A percentile compares a stretch with the other conserved stretches of the same genome.
Conservation (phyloP, 73 alveolate genomes). For the Paramecium tetraurelia region DNA sequence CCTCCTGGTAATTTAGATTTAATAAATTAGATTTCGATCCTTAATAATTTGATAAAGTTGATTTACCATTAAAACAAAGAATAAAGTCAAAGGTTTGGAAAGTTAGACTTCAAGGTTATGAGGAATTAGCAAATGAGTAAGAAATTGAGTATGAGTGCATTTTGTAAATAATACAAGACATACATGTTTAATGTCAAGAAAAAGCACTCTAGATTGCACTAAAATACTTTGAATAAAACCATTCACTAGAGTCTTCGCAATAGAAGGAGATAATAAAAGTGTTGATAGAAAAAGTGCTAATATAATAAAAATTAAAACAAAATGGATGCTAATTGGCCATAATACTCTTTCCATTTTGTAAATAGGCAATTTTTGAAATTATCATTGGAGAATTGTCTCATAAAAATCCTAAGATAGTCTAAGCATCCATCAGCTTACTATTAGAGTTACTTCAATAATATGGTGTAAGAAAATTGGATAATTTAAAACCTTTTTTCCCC, state of each 20-base stretch:
- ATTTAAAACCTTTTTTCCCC: constrained; percentile 29
- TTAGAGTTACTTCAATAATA: not conserved
- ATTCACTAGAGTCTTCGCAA: not conserved
- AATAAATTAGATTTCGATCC: constrained; percentile 24
- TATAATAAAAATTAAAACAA: not conserved
- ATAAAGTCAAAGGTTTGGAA: not conserved
- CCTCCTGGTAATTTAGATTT: not conserved
- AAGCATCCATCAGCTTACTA: not conserved
- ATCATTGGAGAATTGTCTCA: not conserved
- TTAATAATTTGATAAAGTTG: not conserved
- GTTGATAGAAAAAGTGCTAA: not conserved
- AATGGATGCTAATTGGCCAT: not conserved
- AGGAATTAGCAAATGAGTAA: not conserved
- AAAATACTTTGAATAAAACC: not conserved
- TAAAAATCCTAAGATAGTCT: constrained; percentile 3
- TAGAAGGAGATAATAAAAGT: not conserved
- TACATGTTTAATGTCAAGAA: not conserved
- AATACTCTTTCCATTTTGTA: not conserved
- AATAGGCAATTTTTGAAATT: not conserved
- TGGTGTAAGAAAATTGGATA: not conserved
- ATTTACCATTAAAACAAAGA: not conserved
- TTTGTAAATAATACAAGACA: not conserved
- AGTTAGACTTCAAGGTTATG: not conserved
- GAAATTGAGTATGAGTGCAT: not conserved
- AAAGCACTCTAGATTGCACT: not conserved